These are phyloP conservation scores for Diaporthe sp. DNA, from an alignment of 2,329 filamentous ascomycete genomes.

Conservation along the genomic window DNA sequence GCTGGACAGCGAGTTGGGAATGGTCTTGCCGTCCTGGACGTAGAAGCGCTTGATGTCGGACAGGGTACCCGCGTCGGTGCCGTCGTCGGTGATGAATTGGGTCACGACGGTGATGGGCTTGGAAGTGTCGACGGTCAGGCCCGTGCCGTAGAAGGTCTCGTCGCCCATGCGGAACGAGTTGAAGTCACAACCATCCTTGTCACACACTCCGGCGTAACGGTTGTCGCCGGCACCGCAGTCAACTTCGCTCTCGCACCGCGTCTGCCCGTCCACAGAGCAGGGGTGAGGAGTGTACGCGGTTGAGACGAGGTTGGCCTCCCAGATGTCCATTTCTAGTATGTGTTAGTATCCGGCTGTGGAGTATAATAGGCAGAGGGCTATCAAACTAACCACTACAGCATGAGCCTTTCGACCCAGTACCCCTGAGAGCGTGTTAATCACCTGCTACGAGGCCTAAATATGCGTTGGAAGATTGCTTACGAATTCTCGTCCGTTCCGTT, in stretches of 20 bases:
- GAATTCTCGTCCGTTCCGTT: neutral
- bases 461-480: no score
- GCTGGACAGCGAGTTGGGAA: conserved; percentile 60
- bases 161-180: conserved; percentile 72
- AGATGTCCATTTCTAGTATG: conserved; percentile 66
- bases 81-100: conserved; percentile 63
- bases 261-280: conserved; percentile 61
- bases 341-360: conserved; percentile 51
- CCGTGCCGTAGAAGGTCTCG: conserved; percentile 68
- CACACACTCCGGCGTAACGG: conserved; percentile 72
- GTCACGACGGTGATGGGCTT: conserved; percentile 71
- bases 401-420: neutral
- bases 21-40: conserved; percentile 68
- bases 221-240: conserved; percentile 65
- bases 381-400: neutral
- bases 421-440: no score
- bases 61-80: conserved; percentile 61
- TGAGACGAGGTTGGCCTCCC: conserved; percentile 74
- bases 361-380: no score
- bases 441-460: no score
- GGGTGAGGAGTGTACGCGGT: conserved; percentile 73
- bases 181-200: conserved; percentile 76
- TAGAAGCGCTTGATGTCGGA: conserved; percentile 69
- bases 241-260: conserved; percentile 56
- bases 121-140: conserved; percentile 65